These are phyloP conservation scores for Fusarium tupiense DNA, from an alignment of 2,329 filamentous ascomycete species.

Conservation along the genomic window DNA sequence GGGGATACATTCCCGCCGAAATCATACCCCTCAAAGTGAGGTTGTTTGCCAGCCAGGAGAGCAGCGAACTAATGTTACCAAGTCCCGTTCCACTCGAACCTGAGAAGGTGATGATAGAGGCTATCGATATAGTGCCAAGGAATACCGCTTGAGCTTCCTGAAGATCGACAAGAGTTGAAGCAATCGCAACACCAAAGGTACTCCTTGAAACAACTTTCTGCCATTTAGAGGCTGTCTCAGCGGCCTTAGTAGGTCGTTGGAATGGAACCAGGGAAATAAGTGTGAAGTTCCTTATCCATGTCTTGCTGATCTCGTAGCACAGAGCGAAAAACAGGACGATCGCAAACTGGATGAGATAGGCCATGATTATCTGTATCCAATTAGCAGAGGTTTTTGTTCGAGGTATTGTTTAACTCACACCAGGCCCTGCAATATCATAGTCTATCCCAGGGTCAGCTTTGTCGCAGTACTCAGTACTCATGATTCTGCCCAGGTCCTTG, in stretches of 20 bases:
- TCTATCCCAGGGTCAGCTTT: neutral
- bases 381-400: no score
- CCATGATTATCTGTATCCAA: neutral
- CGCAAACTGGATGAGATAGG: neutral
- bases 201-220: rapidly evolving
- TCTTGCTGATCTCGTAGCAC: neutral
- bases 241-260: neutral
- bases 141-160: conserved; percentile 17
- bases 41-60: conserved; percentile 3
- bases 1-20: neutral
- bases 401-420: no score
- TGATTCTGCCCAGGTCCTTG: neutral
- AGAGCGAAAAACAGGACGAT: neutral
- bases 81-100: neutral
- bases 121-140: neutral
- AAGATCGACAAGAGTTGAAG: neutral
- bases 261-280: rapidly evolving
- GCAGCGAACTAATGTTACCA: neutral
- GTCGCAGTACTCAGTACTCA: neutral
- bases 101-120: neutral
- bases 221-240: rapidly evolving
- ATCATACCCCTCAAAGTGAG: neutral
- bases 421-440: conserved; percentile 21
- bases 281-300: neutral
- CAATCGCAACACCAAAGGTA: neutral